Evolutionary conservation across 495 filamentous ascomycete species (phyloP).

Genomic region (Hypoxylon cercidicola): DNA sequence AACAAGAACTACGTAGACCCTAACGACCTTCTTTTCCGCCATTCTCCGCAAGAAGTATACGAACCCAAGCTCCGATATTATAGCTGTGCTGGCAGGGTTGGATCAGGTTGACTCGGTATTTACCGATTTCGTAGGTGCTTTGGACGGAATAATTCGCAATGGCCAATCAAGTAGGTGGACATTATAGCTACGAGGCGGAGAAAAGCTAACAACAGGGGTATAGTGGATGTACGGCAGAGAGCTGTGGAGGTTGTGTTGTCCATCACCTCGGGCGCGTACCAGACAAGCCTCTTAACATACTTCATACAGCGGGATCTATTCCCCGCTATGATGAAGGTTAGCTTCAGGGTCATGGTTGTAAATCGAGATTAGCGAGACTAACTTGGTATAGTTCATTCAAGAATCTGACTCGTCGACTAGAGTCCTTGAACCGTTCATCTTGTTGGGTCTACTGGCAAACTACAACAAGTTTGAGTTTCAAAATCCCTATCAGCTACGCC

Average conservation of each 20-base stretch:
- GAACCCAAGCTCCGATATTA: constrained; percentile 95
- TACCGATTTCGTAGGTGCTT: constrained; percentile 82
- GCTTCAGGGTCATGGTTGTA: constrained; percentile 17
- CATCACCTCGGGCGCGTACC: constrained; percentile 90
- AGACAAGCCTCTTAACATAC: constrained; percentile 92
- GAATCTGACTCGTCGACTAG: constrained; percentile 72
- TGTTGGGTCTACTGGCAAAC: constrained; percentile 91
- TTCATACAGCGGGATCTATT: constrained; percentile 96
- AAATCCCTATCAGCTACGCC: constrained; percentile 92
- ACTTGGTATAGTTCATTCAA: constrained; percentile 76
- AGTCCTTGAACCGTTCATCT: constrained; percentile 78
- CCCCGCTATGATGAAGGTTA: constrained; percentile 92
- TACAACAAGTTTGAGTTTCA: constrained; percentile 99
- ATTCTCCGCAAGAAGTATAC: constrained; percentile 91
- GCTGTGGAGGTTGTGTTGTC: constrained; percentile 85
- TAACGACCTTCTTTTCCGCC: constrained; percentile 84
- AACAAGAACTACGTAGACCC: constrained; percentile 68
- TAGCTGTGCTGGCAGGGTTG: constrained; percentile 86
- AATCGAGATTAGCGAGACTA: constrained; percentile 1
- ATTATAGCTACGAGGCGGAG: not conserved
- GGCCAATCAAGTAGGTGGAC: constrained; percentile 71
- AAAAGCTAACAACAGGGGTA: not conserved
- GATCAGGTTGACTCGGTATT: constrained; percentile 87
- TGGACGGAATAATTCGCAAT: constrained; percentile 84
- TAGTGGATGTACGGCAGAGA: constrained; percentile 78